Conservation (phyloP, 2,329 filamentous ascomycete genomes). For the Aspergillus sp. region DNA sequence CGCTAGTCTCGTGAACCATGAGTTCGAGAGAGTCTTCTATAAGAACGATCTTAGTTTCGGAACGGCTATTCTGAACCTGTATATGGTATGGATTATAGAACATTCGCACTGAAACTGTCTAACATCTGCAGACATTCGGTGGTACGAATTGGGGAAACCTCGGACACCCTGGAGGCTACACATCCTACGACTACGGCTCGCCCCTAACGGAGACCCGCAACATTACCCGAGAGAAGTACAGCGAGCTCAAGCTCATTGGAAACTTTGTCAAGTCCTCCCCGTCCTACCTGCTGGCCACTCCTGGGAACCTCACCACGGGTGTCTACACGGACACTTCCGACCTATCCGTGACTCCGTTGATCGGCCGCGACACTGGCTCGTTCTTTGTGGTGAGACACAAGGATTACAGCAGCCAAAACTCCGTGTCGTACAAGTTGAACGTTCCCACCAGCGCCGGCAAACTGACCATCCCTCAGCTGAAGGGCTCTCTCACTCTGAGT, state of each 20-base stretch:
- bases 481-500: slow-evolving; percentile 37
- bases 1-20: slow-evolving; percentile 63
- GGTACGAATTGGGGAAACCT: slow-evolving; percentile 84
- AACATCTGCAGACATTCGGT: slow-evolving; percentile 57
- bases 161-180: slow-evolving; percentile 66
- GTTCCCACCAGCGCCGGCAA: slow-evolving; percentile 47
- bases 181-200: slow-evolving; percentile 62
- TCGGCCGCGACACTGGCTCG: slow-evolving; percentile 52
- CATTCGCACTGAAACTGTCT: not conserved
- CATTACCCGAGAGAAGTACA: slow-evolving; percentile 72
- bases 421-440: slow-evolving; percentile 63
- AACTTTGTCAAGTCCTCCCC: slow-evolving; percentile 74
- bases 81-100: slow-evolving; percentile 58
- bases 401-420: slow-evolving; percentile 59
- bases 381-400: slow-evolving; percentile 67
- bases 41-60: slow-evolving; percentile 71
- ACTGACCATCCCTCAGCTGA: slow-evolving; percentile 42
- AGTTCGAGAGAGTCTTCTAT: slow-evolving; percentile 76
- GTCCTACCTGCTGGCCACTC: slow-evolving; percentile 62
- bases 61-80: slow-evolving; percentile 68
- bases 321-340: slow-evolving; percentile 55
- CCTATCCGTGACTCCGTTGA: slow-evolving; percentile 61
- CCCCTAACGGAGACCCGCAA: slow-evolving; percentile 68
- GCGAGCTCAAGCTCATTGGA: slow-evolving; percentile 72
- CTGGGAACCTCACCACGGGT: slow-evolving; percentile 43